A percentile compares a stretch with the other conserved stretches of the same genome.
phyloP scores from a whole-genome alignment of 768 basidiomycete species.

The Podaxis mareebaensis region DNA sequence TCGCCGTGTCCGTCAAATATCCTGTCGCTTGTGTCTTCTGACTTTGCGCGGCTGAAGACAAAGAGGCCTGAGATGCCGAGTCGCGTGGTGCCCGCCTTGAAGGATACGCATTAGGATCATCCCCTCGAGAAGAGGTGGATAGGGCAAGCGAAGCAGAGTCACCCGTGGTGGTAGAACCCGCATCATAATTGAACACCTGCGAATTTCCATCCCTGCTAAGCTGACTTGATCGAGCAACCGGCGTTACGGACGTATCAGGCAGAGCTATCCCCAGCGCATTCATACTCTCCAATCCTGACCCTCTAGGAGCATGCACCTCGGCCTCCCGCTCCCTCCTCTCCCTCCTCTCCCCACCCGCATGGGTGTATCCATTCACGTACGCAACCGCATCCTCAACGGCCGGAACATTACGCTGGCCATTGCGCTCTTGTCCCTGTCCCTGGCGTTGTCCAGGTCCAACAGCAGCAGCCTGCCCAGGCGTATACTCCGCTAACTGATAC shows the following conservation, averaged over 20 bases:
- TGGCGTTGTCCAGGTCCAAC: background rate
- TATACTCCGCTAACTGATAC: constrained; percentile 19
- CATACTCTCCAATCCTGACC: constrained; percentile 4
- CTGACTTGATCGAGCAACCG: constrained; percentile 1
- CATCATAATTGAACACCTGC: constrained; percentile 5
- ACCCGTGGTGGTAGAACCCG: background rate
- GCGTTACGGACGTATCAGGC: background rate
- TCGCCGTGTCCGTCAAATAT: constrained; percentile 4
- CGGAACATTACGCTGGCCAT: background rate
- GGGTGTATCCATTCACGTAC: constrained; percentile 2
- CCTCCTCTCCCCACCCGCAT: constrained; percentile 9
- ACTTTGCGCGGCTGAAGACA: background rate
- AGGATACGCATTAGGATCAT: background rate
- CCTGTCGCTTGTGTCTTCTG: constrained; percentile 3
- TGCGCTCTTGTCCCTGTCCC: background rate
- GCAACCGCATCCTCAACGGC: background rate
- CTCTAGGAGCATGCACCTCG: background rate
- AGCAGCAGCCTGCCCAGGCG: constrained; percentile 9
- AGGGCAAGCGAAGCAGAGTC: background rate
- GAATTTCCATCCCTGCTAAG: constrained; percentile 11
- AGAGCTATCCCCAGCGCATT: background rate
- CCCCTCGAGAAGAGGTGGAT: background rate
- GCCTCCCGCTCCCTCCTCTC: background rate
- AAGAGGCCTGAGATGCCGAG: background rate
- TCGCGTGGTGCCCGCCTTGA: background rate